Evolutionary conservation across 2,329 filamentous ascomycete species (phyloP), one percentile per base, ranked within the genome.

Genomic region (Knufia fluminis): DNA sequence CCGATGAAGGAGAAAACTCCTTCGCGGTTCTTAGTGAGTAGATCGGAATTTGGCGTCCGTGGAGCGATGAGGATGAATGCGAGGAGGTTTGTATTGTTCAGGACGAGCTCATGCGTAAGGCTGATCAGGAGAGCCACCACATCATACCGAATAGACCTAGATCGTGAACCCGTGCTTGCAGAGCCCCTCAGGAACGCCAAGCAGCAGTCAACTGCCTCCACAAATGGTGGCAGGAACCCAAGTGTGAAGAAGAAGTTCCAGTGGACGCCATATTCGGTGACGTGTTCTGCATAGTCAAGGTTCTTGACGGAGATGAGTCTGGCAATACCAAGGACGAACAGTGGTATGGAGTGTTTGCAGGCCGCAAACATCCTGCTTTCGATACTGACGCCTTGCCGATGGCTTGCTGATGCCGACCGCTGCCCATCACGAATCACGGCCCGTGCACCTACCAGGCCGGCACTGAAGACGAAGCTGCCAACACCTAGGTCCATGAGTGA

Each of bases 201-300:
- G 77, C 63, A 94, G 86, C 54, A 90, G 86, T 0, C 92, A 9
- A 46, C 44, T 16, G 31, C 65, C 23, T 91, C 89, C 46, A 94
- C 82, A 60, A 94, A 94, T 0, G 90, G 90, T 0, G 91, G 88
- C 20, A 98, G 71, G 42, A 96, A 78, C 4, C 82, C 90, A 8
- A 98, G 74, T 0, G 92, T 98, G 69, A 97, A 97, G 75, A 98
- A 98, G 68, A 98, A 98, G 67, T 98, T 98, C 92, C 92, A 98
- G 67, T 98, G 92, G 8, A 98, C 87, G 38, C 92, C 92, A 63
- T 98, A 98, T 64, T 98, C 92, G 12, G 87, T 89, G 51, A 96
- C 88, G 70, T 98, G 92, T 66, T 98, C 92, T 2, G 90, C 90
- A 64, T 98, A 98, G 64, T 97, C 89, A 24, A 96, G 72, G 4